Evolutionary conservation across 2,329 filamentous ascomycete species (phyloP).

Genomic region (Ceratocystis smalleyi): DNA sequence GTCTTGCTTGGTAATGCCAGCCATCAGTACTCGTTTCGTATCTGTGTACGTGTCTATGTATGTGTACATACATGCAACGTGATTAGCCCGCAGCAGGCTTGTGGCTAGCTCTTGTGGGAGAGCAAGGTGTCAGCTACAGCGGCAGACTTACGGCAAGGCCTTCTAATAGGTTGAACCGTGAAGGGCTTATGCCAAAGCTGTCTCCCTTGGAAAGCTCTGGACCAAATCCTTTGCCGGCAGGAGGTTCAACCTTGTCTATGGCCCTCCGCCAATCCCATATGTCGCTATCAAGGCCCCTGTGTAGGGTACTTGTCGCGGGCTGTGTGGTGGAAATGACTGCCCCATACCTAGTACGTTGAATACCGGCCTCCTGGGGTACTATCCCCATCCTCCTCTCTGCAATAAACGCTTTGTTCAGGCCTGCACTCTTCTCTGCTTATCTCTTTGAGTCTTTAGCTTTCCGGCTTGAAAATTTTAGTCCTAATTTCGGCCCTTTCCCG

Average conservation of each 20-base stretch:
- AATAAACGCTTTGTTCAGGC: background rate
- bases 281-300: background rate
- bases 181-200: background rate
- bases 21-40: no score
- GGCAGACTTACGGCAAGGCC: background rate
- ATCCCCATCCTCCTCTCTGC: background rate
- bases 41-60: background rate
- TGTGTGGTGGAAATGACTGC: background rate
- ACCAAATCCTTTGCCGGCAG: background rate
- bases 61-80: background rate
- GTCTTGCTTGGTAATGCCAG: background rate
- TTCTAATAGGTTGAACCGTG: background rate
- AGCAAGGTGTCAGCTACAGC: background rate
- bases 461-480: slow-evolving; percentile 1
- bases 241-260: background rate
- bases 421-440: background rate
- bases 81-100: background rate
- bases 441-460: background rate
- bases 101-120: background rate
- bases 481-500: slow-evolving; percentile 6
- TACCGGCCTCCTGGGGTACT: background rate
- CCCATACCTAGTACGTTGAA: background rate
- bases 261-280: background rate
- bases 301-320: background rate
- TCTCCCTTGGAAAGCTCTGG: background rate